Evolutionary conservation across 2,329 filamentous ascomycete genomes (phyloP).

Genomic region (Scedosporium apiospermum): DNA sequence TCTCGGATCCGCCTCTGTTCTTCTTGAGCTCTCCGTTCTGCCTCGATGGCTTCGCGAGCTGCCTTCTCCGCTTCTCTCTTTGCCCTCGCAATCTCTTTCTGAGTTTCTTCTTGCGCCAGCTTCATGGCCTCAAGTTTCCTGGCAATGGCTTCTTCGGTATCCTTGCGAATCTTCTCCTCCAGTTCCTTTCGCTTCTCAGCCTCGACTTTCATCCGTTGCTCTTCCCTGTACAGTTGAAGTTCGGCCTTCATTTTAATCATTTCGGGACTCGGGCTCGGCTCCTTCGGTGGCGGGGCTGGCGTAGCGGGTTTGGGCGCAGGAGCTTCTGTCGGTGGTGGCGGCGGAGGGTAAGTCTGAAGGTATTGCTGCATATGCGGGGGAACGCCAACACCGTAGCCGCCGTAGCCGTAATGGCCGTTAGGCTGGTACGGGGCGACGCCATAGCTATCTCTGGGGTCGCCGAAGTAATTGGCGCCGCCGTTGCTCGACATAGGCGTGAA

Average conservation of each 20-base stretch:
- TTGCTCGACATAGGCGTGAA: conserved; percentile 9
- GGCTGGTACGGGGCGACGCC: conserved; percentile 9
- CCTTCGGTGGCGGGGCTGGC: conserved; percentile 31
- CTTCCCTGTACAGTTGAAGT: conserved; percentile 39
- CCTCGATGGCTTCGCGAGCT: conserved; percentile 33
- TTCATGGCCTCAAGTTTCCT: conserved; percentile 30
- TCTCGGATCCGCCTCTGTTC: conserved; percentile 29
- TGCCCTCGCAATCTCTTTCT: conserved; percentile 27
- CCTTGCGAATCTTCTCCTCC: conserved; percentile 33
- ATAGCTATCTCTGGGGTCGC: conserved; percentile 8
- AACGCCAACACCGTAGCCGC: conserved; percentile 16
- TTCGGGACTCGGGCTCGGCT: conserved; percentile 33
- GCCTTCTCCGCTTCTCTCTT: conserved; percentile 23
- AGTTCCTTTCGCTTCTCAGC: conserved; percentile 32
- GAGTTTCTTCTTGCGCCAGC: conserved; percentile 34
- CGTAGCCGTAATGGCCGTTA: not conserved
- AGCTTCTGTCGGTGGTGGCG: conserved; percentile 32
- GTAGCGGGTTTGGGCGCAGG: conserved; percentile 14
- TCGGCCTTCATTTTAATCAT: conserved; percentile 53
- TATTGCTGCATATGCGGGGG: conserved; percentile 27
- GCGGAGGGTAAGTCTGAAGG: conserved; percentile 28
- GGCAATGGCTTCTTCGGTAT: conserved; percentile 34
- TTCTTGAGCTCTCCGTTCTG: conserved; percentile 25
- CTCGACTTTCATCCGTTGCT: conserved; percentile 34
- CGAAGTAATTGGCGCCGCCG: conserved; percentile 5